A percentile compares a stretch with the other conserved stretches of the same genome.
Conservation (phyloP, 192 early-diverging fungal species). For the Coemansia sp. region DNA sequence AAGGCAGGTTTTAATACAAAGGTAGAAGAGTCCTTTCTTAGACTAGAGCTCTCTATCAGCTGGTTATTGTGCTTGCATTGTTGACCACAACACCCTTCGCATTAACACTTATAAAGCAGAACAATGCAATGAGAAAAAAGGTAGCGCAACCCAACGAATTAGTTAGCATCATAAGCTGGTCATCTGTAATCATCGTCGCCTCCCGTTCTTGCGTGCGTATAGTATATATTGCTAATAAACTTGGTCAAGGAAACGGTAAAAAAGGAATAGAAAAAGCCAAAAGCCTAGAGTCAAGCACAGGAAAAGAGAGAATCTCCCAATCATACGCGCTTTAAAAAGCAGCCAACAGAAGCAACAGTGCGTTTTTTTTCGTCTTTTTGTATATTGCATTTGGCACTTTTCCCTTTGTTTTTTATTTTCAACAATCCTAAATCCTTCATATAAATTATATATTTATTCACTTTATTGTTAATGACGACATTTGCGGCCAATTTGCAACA, state of each 20-base stretch:
- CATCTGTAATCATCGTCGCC: slow-evolving; percentile 40
- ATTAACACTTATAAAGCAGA: slow-evolving; percentile 41
- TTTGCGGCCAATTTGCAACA: background rate
- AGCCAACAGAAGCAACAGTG: too few species aligned
- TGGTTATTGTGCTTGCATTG: background rate
- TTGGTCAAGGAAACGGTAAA: background rate
- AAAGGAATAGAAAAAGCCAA: background rate
- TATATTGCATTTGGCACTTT: background rate
- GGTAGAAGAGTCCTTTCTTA: too few species aligned
- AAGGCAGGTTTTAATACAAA: too few species aligned
- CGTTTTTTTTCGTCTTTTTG: too few species aligned
- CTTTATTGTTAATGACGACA: background rate
- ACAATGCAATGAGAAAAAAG: slow-evolving; percentile 45
- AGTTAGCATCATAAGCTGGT: slow-evolving; percentile 45
- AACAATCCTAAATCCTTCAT: background rate
- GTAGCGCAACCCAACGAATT: slow-evolving; percentile 43
- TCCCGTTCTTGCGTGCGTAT: background rate
- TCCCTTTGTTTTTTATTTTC: background rate
- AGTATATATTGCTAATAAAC: background rate
- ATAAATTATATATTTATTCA: background rate
- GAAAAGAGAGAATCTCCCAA: too few species aligned
- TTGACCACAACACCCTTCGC: slow-evolving; percentile 9
- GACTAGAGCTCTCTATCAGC: background rate
- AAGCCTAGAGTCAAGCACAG: too few species aligned
- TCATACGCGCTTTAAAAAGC: too few species aligned